These are phyloP conservation scores for Grigorovia humatica DNA, from an alignment of 805 yeast genomes.

Conservation along the genomic window DNA sequence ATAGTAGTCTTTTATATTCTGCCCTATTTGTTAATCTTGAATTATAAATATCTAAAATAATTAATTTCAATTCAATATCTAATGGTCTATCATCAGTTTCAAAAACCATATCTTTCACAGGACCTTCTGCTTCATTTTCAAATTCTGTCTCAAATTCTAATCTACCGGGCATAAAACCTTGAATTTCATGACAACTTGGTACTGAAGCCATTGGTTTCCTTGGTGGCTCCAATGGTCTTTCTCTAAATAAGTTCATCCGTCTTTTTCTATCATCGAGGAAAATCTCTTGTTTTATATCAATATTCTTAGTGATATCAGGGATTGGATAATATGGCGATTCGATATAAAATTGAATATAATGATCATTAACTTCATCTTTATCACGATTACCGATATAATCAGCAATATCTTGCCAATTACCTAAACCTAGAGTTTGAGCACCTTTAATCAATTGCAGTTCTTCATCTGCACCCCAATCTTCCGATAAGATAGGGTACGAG, in stretches of 20 bases:
- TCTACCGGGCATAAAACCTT: slow-evolving; percentile 98
- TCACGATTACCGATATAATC: slow-evolving; percentile 90
- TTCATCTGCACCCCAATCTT: slow-evolving; percentile 98
- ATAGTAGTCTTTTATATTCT: slow-evolving; percentile 75
- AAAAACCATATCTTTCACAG: slow-evolving; percentile 90
- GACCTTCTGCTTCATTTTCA: slow-evolving; percentile 92
- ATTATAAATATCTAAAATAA: slow-evolving; percentile 81
- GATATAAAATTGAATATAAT: slow-evolving; percentile 65
- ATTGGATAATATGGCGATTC: slow-evolving; percentile 70
- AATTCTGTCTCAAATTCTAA: slow-evolving; percentile 93
- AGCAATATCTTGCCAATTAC: slow-evolving; percentile 97
- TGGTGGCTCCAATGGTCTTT: slow-evolving; percentile 73
- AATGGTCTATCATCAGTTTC: slow-evolving; percentile 85
- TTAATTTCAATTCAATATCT: slow-evolving; percentile 82
- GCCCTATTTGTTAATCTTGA: slow-evolving; percentile 85
- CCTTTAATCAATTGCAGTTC: slow-evolving; percentile 84
- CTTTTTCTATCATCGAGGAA: slow-evolving; percentile 58
- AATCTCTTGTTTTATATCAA: slow-evolving; percentile 54
- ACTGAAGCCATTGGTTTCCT: slow-evolving; percentile 84
- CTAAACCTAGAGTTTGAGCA: slow-evolving; percentile 81
- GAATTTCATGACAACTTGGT: slow-evolving; percentile 93
- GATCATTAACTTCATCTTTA: slow-evolving; percentile 83
- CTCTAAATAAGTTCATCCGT: slow-evolving; percentile 63
- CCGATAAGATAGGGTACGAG: slow-evolving; percentile 82
- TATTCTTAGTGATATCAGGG: slow-evolving; percentile 72